Evolutionary conservation across 108 stramenopile species (phyloP), one percentile per base, ranked within the genome.

Genomic region (Fragilaria radians): DNA sequence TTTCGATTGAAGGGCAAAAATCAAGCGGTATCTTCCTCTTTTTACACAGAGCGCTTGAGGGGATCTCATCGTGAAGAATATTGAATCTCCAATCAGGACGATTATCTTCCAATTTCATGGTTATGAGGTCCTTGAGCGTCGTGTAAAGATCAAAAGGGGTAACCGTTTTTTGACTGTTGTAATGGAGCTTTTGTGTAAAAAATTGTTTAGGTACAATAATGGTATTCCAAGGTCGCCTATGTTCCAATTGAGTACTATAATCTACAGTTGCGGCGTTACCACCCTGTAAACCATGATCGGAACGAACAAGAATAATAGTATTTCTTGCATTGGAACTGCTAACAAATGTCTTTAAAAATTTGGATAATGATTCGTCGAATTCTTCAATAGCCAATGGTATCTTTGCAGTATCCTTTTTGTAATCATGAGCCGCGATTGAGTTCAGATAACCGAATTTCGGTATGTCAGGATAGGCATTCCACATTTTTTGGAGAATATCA

Each of bases 371-470:
- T 4, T 53, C 56, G 52, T 80, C 79, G 52, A 76, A 80, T 18
- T 18, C 53, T 32, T 80, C 79, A 21, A 72, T 64, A 11, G 47
- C 42, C 46, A 73, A 51, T 28, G 59, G 32, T 30, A 57, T 45
- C 34, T 66, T 57, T 27, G 65, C 63, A 49, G 57, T 62, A 28
- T 71, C 71, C 0, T 61, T 9, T 17, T 59, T 50, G 50, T 80
- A 80, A 58, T 73, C 75, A 54, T 80, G 79, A 0, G 79, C 79
- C 28, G 79, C 79, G 26, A 80, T 47, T 21, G 68, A 67, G 61
- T 80, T 80, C 4, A 80, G 27, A 45, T 63, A 80, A 14, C 71
- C 79, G 53, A 80, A 64, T 61, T 80, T 80, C 1, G 79, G 79
- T 0, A 4, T n/a, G 28, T 54, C 53, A 28, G 42, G 4, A 30